A percentile compares a stretch with the other conserved stretches of the same genome.
Evolutionary conservation across 2,329 filamentous ascomycete genomes (phyloP).

Genomic region (Hypoxylon sp.): DNA sequence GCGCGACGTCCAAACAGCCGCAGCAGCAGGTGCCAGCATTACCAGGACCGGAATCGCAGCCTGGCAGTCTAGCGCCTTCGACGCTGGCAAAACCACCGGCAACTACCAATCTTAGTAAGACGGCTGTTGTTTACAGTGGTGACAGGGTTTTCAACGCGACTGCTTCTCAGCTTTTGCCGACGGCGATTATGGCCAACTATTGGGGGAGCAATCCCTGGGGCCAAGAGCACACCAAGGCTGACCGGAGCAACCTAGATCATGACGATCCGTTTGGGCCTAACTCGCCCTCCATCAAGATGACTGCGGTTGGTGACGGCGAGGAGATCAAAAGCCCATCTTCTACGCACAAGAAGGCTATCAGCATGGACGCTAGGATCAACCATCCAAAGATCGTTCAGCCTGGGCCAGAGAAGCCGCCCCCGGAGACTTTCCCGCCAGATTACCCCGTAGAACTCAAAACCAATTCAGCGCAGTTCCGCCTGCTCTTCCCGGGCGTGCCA

Average conservation of each 20-base stretch:
- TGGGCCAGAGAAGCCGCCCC: slow-evolving; percentile 51
- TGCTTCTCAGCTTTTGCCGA: slow-evolving; percentile 79
- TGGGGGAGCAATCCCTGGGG: slow-evolving; percentile 91
- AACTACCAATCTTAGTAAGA: slow-evolving; percentile 86
- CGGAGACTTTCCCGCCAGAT: slow-evolving; percentile 74
- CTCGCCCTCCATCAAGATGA: slow-evolving; percentile 52
- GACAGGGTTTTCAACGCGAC: slow-evolving; percentile 77
- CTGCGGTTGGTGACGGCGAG: slow-evolving; percentile 45
- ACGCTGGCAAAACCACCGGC: slow-evolving; percentile 87
- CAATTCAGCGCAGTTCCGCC: slow-evolving; percentile 92
- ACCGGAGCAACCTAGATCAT: slow-evolving; percentile 39
- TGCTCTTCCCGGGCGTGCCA: slow-evolving; percentile 86
- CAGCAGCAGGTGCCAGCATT: slow-evolving; percentile 53
- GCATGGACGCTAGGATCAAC: slow-evolving; percentile 55
- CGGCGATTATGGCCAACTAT: slow-evolving; percentile 89
- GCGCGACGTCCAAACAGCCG: slow-evolving; percentile 47
- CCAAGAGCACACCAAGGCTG: slow-evolving; percentile 47
- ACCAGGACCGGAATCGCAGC: slow-evolving; percentile 59
- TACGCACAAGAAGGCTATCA: slow-evolving; percentile 59
- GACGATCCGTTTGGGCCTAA: slow-evolving; percentile 56
- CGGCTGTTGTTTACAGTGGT: slow-evolving; percentile 82
- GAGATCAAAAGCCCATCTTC: slow-evolving; percentile 47
- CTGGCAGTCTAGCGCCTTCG: slow-evolving; percentile 79
- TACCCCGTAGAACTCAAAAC: slow-evolving; percentile 86
- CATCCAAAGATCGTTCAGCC: slow-evolving; percentile 47